Evolutionary conservation across 176 grass and related monocot genomes (phyloP).

Genomic region (Oryza australiensis): DNA sequence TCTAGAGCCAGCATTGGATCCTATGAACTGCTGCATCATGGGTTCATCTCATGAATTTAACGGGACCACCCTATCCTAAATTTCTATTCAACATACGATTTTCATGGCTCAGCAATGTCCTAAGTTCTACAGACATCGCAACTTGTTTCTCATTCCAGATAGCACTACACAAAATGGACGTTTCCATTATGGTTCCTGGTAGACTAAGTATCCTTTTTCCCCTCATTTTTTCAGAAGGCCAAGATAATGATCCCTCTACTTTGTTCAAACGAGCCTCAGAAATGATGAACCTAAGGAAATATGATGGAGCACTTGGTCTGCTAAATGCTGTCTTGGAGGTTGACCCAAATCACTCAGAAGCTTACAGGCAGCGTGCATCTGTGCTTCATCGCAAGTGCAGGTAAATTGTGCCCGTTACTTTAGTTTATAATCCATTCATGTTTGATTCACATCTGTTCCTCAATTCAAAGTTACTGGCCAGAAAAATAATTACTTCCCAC

Average conservation of each 20-base stretch:
- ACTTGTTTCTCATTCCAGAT: background rate
- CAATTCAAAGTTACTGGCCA: background rate
- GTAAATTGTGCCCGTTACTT: conserved; percentile 19
- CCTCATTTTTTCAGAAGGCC: conserved; percentile 47
- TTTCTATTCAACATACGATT: background rate
- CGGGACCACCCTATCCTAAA: background rate
- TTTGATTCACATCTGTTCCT: background rate
- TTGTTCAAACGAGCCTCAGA: conserved; percentile 72
- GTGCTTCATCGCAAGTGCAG: conserved; percentile 75
- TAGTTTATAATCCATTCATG: background rate
- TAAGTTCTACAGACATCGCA: background rate
- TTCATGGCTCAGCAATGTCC: background rate
- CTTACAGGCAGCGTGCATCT: conserved; percentile 76
- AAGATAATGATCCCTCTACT: conserved; percentile 56
- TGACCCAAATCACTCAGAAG: conserved; percentile 80
- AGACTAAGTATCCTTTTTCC: background rate
- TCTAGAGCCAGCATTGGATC: background rate
- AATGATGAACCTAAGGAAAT: conserved; percentile 75
- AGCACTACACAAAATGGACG: background rate
- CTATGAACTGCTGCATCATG: background rate
- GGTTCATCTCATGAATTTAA: background rate
- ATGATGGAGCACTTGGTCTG: conserved; percentile 73
- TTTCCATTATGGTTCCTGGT: background rate
- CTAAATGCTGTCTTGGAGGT: conserved; percentile 73
- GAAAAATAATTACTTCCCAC: background rate